Evolutionary conservation across 23 red algal genomes (phyloP).

Genomic region (Chondrus crispus): DNA sequence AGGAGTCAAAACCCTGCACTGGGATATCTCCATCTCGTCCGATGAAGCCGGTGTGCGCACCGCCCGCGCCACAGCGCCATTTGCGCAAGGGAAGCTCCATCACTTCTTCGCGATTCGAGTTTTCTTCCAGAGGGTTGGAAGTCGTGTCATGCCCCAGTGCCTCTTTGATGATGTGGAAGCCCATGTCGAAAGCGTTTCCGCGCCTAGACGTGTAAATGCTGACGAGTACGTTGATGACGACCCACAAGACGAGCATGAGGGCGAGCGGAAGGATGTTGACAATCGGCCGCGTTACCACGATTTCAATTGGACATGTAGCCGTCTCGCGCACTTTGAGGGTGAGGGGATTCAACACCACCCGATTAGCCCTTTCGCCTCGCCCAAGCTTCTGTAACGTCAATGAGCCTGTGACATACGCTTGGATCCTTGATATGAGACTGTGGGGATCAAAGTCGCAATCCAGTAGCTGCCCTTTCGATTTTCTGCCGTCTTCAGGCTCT

Average conservation of each 20-base stretch:
- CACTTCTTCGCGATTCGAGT: too few relatives aligned
- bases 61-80: not conserved
- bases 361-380: too few relatives aligned
- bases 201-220: not conserved
- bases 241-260: not conserved
- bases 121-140: conserved; percentile 7
- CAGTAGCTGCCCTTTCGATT: too few relatives aligned
- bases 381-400: too few relatives aligned
- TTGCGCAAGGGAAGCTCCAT: too few relatives aligned
- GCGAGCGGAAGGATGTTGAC: not conserved
- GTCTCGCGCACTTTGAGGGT: too few relatives aligned
- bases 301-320: too few relatives aligned
- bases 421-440: too few relatives aligned
- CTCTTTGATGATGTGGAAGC: conserved; percentile 22
- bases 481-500: too few relatives aligned
- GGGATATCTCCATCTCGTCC: not conserved
- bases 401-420: too few relatives aligned
- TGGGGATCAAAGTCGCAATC: too few relatives aligned
- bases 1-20: not conserved
- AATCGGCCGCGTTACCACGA: not conserved
- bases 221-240: not conserved
- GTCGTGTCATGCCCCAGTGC: conserved; percentile 22
- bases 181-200: not conserved
- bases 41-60: not conserved
- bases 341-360: too few relatives aligned